Evolutionary conservation across 306 rosid species (phyloP).

Genomic region (Rubus idaeus): DNA sequence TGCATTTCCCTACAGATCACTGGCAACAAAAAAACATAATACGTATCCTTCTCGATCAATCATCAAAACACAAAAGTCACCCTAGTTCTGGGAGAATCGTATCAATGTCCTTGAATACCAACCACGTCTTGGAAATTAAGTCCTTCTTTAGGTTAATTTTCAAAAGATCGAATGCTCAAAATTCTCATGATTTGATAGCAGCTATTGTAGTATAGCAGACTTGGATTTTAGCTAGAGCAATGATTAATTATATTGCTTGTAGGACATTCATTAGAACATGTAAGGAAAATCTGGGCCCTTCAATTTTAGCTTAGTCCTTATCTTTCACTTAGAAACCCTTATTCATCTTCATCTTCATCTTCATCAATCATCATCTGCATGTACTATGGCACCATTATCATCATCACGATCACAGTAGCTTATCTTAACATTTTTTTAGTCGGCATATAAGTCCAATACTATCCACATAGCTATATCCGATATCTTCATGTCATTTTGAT

Average conservation of each 20-base stretch:
- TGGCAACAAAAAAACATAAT: no score
- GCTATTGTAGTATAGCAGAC: not conserved
- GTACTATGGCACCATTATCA: constrained; percentile 6
- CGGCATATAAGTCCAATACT: constrained; percentile 42
- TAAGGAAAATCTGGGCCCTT: not conserved
- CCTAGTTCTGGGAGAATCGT: not conserved
- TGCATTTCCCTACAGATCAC: no score
- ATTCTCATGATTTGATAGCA: not conserved
- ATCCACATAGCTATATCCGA: constrained; percentile 8
- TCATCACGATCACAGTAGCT: constrained; percentile 22
- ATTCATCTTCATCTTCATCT: constrained; percentile 10
- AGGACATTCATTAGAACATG: not conserved
- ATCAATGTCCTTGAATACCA: constrained; percentile 18
- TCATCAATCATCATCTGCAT: not conserved
- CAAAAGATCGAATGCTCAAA: constrained; percentile 7
- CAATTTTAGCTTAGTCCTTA: constrained; percentile 31
- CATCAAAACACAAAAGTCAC: not conserved
- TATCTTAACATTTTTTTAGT: constrained; percentile 35
- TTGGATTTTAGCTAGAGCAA: not conserved
- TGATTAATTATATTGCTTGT: not conserved
- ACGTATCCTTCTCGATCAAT: not conserved
- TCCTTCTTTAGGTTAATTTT: not conserved
- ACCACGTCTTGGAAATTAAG: not conserved
- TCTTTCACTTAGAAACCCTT: constrained; percentile 12
- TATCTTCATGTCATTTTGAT: constrained; percentile 11